Percentiles rank a stretch among this genome's conserved stretches.
phyloP scores from a whole-genome alignment of 2,329 filamentous ascomycete genomes.

The Allantophomopsis lycopodina region DNA sequence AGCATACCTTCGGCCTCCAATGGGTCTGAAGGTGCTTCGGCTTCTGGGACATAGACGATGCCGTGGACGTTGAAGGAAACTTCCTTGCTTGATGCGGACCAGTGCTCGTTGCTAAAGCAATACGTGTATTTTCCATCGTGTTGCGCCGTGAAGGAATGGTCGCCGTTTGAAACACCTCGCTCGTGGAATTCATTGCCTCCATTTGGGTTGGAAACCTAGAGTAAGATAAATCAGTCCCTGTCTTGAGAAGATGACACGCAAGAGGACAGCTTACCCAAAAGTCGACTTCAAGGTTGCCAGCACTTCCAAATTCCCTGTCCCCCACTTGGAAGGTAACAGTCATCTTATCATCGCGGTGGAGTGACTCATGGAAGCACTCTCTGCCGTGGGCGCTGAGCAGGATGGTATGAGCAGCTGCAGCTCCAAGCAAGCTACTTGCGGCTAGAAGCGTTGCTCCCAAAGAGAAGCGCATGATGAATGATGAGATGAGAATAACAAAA shows the following conservation, averaged over 20 bases:
- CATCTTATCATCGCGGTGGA: conserved; percentile 95
- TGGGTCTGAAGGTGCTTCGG: conserved; percentile 72
- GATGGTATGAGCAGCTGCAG: conserved; percentile 80
- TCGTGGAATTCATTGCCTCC: conserved; percentile 68
- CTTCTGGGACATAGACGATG: conserved; percentile 90
- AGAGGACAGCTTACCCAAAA: conserved; percentile 65
- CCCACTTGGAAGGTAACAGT: conserved; percentile 97
- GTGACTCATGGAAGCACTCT: conserved; percentile 93
- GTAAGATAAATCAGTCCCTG: too few species aligned
- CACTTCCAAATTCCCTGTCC: conserved; percentile 87
- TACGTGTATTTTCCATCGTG: conserved; percentile 84
- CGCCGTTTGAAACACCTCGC: conserved; percentile 72
- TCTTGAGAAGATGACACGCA: background rate
- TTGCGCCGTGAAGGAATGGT: conserved; percentile 79
- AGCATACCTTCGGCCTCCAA: conserved; percentile 70
- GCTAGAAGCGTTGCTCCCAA: conserved; percentile 14
- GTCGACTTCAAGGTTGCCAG: conserved; percentile 90
- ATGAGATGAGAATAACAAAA: too few species aligned
- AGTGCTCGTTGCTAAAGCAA: conserved; percentile 99
- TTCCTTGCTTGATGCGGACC: conserved; percentile 92
- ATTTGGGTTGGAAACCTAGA: conserved; percentile 63
- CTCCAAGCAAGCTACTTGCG: conserved; percentile 25
- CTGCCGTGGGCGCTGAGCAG: conserved; percentile 83
- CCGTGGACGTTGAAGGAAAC: conserved; percentile 99
- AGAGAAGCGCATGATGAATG: conserved; percentile 17